Conservation (phyloP, 2,329 filamentous ascomycete genomes). For the Scolecobasidium constrictum region DNA sequence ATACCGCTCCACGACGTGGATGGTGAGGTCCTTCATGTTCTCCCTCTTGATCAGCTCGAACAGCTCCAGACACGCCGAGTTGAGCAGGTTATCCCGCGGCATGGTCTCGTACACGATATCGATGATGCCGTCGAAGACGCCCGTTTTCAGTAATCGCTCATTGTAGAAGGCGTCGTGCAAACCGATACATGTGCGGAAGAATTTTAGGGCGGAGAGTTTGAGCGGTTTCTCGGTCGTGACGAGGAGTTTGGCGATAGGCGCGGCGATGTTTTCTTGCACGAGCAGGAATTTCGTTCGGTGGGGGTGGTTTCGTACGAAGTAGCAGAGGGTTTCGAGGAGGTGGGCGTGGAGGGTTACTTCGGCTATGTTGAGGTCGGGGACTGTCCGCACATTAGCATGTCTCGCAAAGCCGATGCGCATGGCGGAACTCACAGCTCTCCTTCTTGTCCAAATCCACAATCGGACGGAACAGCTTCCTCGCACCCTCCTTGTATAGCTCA, state of each 20-base stretch:
- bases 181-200: slow-evolving; percentile 77
- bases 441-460: slow-evolving; percentile 67
- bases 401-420: background rate
- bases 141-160: slow-evolving; percentile 69
- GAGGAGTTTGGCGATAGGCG: slow-evolving; percentile 73
- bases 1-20: slow-evolving; percentile 75
- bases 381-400: slow-evolving; percentile 24
- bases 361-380: slow-evolving; percentile 65
- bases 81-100: slow-evolving; percentile 84
- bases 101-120: slow-evolving; percentile 76
- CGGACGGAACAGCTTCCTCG: slow-evolving; percentile 75
- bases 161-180: slow-evolving; percentile 89
- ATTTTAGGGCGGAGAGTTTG: slow-evolving; percentile 83
- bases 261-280: slow-evolving; percentile 64
- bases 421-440: slow-evolving; percentile 38
- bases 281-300: slow-evolving; percentile 84
- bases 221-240: slow-evolving; percentile 80
- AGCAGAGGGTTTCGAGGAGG: slow-evolving; percentile 84
- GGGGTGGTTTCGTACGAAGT: slow-evolving; percentile 83
- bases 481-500: slow-evolving; percentile 82
- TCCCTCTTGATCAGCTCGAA: slow-evolving; percentile 82
- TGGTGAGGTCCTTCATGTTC: slow-evolving; percentile 67
- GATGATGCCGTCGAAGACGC: slow-evolving; percentile 73
- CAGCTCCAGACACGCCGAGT: slow-evolving; percentile 86
- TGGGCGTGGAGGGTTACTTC: slow-evolving; percentile 87